Conservation (phyloP, 331 rosid genomes). For the Rhamnella rubrinervis region DNA sequence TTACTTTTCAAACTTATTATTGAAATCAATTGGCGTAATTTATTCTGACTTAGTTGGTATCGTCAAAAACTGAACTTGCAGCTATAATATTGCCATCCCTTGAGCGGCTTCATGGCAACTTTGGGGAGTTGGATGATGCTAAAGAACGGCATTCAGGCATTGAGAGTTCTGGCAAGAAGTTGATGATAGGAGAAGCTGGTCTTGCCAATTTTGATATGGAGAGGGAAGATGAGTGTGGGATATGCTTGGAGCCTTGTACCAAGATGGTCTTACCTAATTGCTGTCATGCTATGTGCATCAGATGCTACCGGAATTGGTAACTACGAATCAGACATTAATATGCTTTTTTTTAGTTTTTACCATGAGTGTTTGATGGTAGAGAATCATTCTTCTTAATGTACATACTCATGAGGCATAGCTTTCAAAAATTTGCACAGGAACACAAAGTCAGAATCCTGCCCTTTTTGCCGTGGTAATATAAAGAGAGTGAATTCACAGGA, state of each 20-base stretch:
- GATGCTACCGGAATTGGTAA: constrained; percentile 98
- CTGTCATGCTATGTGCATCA: constrained; percentile 96
- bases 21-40: background rate
- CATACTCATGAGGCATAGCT: background rate
- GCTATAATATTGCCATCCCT: constrained; percentile 84
- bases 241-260: constrained; percentile 94
- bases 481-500: constrained; percentile 95
- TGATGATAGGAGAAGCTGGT: constrained; percentile 43
- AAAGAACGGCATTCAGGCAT: constrained; percentile 41
- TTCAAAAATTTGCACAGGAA: constrained; percentile 51
- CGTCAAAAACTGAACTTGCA: constrained; percentile 15
- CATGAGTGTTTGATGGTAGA: background rate
- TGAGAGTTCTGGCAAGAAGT: constrained; percentile 45
- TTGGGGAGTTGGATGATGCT: constrained; percentile 50
- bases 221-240: constrained; percentile 96
- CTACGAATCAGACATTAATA: background rate
- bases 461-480: constrained; percentile 88
- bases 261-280: constrained; percentile 94
- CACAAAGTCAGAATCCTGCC: constrained; percentile 80
- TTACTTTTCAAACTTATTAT: background rate
- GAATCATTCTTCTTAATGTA: background rate
- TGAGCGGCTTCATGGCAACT: constrained; percentile 76
- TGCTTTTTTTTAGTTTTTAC: background rate
- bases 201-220: constrained; percentile 57
- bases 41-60: constrained; percentile 5